phyloP scores from a whole-genome alignment of 768 basidiomycete species.

The Albatrellus ellisii region DNA sequence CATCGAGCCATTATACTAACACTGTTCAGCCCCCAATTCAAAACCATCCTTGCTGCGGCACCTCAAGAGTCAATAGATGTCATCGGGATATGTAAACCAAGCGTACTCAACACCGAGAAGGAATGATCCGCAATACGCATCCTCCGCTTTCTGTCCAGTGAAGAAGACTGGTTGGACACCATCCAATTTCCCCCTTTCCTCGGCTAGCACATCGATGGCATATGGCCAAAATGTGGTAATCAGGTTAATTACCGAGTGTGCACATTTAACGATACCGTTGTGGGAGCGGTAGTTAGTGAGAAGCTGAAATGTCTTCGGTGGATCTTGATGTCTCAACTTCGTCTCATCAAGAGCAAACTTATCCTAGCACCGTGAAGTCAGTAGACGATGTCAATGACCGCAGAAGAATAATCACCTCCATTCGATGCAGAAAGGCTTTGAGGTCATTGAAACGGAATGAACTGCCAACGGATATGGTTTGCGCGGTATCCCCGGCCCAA shows the following conservation, averaged over 20 bases:
- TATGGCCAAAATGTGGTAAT: slow-evolving; percentile 56
- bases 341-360: no score
- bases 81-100: no score
- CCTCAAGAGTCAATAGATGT: no score
- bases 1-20: slow-evolving; percentile 26
- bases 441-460: slow-evolving; percentile 61
- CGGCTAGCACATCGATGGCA: slow-evolving; percentile 44
- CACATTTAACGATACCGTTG: slow-evolving; percentile 62
- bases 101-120: neutral
- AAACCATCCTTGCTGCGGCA: neutral
- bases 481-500: slow-evolving; percentile 74
- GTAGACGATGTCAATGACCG: no score
- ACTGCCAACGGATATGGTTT: slow-evolving; percentile 63
- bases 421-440: slow-evolving; percentile 49
- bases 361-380: no score
- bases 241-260: slow-evolving; percentile 49
- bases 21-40: slow-evolving; percentile 41
- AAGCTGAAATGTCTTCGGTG: slow-evolving; percentile 42
- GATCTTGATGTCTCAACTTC: no score
- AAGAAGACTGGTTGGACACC: slow-evolving; percentile 49
- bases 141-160: slow-evolving; percentile 36
- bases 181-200: slow-evolving; percentile 40
- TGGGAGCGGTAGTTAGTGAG: slow-evolving; percentile 59
- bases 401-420: no score
- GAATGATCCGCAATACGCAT: no score